Evolutionary conservation across 768 basidiomycete genomes (phyloP).

Genomic region (Suillus alpinus): DNA sequence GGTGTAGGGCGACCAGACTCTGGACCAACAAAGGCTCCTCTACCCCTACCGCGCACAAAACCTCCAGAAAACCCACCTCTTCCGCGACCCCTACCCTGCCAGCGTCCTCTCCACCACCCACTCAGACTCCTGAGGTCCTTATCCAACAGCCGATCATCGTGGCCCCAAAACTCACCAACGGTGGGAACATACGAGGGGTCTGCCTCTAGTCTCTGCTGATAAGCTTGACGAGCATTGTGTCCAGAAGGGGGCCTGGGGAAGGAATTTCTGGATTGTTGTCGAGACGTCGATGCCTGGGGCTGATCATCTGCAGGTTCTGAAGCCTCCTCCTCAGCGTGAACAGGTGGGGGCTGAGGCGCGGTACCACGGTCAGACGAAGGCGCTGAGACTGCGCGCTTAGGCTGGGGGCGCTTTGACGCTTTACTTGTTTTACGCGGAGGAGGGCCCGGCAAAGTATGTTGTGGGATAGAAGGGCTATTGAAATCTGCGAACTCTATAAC

Average conservation of each 20-base stretch:
- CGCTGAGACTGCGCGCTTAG: constrained; percentile 33
- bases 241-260: constrained; percentile 40
- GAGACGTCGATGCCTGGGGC: constrained; percentile 40
- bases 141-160: constrained; percentile 86
- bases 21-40: constrained; percentile 36
- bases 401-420: constrained; percentile 34
- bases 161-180: constrained; percentile 92
- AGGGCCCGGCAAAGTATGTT: constrained; percentile 37
- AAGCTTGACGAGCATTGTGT: constrained; percentile 77
- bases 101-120: constrained; percentile 83
- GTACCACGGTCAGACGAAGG: constrained; percentile 27
- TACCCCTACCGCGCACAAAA: constrained; percentile 56
- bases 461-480: constrained; percentile 28
- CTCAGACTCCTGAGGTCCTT: constrained; percentile 80
- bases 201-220: constrained; percentile 74
- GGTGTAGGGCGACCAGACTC: constrained; percentile 5
- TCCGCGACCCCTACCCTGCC: constrained; percentile 69
- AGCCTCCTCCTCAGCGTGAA: constrained; percentile 12
- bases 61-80: constrained; percentile 43
- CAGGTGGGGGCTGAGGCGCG: constrained; percentile 11
- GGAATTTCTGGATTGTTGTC: constrained; percentile 22
- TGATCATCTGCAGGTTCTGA: constrained; percentile 24
- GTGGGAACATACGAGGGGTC: constrained; percentile 91
- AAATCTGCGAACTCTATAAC: constrained; percentile 79
- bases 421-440: constrained; percentile 44